Evolutionary conservation across 1,284 basidiomycete genomes (phyloP).

Genomic region (Anthracocystis setariae): DNA sequence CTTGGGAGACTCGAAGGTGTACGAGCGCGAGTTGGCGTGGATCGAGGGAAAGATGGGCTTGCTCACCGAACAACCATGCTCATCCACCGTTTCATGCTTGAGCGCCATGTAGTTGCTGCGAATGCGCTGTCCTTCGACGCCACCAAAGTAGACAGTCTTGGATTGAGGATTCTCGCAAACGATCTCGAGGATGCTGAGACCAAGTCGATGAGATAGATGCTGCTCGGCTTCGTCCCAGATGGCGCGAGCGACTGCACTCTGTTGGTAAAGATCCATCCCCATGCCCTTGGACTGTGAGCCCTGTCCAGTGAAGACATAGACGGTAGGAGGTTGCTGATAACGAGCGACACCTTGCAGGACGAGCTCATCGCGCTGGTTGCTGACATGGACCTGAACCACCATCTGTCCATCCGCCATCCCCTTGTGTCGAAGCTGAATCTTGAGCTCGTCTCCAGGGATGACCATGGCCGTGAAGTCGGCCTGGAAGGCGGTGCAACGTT

Average conservation of each 20-base stretch:
- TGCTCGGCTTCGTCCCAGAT: constrained; percentile 97
- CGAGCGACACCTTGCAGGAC: constrained; percentile 91
- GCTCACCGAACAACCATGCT: constrained; percentile 79
- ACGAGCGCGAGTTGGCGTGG: constrained; percentile 69
- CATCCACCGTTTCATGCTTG: constrained; percentile 89
- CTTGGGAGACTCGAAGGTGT: constrained; percentile 95
- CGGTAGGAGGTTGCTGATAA: constrained; percentile 82
- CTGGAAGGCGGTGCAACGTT: constrained; percentile 71
- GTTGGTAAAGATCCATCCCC: constrained; percentile 98
- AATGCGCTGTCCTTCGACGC: constrained; percentile 96
- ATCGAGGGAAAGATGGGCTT: constrained; percentile 64
- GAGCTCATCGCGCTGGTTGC: constrained; percentile 86
- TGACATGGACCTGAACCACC: constrained; percentile 87
- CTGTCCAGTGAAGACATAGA: constrained; percentile 98
- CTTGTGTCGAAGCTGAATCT: constrained; percentile 76
- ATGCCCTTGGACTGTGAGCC: constrained; percentile 98
- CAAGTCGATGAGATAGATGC: constrained; percentile 89
- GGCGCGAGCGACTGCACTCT: constrained; percentile 88
- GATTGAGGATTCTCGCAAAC: constrained; percentile 60
- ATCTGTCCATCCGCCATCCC: constrained; percentile 70
- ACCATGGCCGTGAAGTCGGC: constrained; percentile 91
- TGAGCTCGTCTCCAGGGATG: constrained; percentile 88
- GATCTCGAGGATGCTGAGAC: constrained; percentile 97
- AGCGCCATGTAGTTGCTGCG: constrained; percentile 99
- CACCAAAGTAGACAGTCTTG: constrained; percentile 96